phyloP scores from a whole-genome alignment of 1,139 yeast species.

The Protomyces macrosporus region DNA sequence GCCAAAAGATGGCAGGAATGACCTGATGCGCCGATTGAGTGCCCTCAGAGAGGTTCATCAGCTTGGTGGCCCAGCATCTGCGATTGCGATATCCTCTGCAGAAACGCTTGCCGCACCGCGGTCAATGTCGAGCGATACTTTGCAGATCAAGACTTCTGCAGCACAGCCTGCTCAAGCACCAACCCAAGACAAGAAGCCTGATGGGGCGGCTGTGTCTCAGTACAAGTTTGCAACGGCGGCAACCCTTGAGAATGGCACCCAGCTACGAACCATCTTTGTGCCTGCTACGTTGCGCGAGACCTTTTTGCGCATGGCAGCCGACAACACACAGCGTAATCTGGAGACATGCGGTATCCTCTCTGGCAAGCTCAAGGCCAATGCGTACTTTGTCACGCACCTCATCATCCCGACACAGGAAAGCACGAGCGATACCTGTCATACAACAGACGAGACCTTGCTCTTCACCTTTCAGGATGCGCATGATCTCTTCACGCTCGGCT shows the following conservation, averaged over 20 bases:
- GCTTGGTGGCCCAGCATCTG: background rate
- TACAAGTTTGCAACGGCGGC: slow-evolving; percentile 10
- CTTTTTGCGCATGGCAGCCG: slow-evolving; percentile 46
- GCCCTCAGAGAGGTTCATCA: background rate
- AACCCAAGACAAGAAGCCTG: background rate
- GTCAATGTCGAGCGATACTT: too few relatives aligned
- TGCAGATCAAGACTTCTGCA: too few relatives aligned
- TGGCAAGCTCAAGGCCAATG: slow-evolving; percentile 52
- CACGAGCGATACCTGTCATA: slow-evolving; percentile 55
- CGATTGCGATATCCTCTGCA: too few relatives aligned
- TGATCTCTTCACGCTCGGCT: slow-evolving; percentile 55
- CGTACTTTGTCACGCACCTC: slow-evolving; percentile 54
- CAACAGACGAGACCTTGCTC: slow-evolving; percentile 52
- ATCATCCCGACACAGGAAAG: slow-evolving; percentile 57
- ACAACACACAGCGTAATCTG: slow-evolving; percentile 47
- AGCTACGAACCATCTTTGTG: slow-evolving; percentile 49
- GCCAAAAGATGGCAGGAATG: background rate
- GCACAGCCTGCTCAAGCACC: background rate
- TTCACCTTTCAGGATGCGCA: slow-evolving; percentile 50
- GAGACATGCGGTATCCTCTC: slow-evolving; percentile 63
- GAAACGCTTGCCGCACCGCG: too few relatives aligned
- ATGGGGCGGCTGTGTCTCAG: background rate
- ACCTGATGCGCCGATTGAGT: background rate
- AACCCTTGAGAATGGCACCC: slow-evolving; percentile 49
- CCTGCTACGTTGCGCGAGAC: slow-evolving; percentile 44